Evolutionary conservation across 768 basidiomycete species (phyloP).

Genomic region (Polyporus arcularius): DNA sequence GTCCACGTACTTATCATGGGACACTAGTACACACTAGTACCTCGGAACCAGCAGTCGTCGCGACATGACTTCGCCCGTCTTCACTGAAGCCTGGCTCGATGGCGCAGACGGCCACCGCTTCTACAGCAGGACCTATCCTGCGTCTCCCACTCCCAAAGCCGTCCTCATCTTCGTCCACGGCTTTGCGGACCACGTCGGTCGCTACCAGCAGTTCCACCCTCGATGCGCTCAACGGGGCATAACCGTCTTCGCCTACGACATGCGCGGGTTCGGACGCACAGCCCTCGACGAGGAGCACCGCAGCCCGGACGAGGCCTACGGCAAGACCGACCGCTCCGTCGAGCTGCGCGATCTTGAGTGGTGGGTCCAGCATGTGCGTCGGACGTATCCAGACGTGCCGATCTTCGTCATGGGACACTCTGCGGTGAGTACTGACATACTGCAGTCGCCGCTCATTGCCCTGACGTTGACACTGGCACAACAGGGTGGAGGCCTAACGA

Average conservation of each 20-base stretch:
- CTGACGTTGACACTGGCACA: neutral
- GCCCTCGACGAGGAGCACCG: conserved; percentile 55
- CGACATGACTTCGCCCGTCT: conserved; percentile 6
- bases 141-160: conserved; percentile 43
- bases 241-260: conserved; percentile 69
- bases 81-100: conserved; percentile 52
- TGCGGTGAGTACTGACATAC: conserved; percentile 48
- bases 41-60: too few relatives aligned
- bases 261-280: conserved; percentile 76
- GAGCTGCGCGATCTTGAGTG: conserved; percentile 68
- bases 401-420: conserved; percentile 75
- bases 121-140: conserved; percentile 65
- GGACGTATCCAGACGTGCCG: conserved; percentile 46
- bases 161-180: conserved; percentile 71
- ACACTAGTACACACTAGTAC: too few relatives aligned
- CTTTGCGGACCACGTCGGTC: conserved; percentile 69
- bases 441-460: neutral
- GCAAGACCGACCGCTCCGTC: conserved; percentile 56
- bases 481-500: conserved; percentile 63
- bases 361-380: conserved; percentile 53
- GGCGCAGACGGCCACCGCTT: conserved; percentile 60
- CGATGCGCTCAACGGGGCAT: conserved; percentile 52
- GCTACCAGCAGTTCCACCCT: conserved; percentile 65
- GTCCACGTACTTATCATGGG: too few relatives aligned
- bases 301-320: conserved; percentile 57